phyloP scores from a whole-genome alignment of 2,329 filamentous ascomycete genomes.

The Tolypocladium nubicola region DNA sequence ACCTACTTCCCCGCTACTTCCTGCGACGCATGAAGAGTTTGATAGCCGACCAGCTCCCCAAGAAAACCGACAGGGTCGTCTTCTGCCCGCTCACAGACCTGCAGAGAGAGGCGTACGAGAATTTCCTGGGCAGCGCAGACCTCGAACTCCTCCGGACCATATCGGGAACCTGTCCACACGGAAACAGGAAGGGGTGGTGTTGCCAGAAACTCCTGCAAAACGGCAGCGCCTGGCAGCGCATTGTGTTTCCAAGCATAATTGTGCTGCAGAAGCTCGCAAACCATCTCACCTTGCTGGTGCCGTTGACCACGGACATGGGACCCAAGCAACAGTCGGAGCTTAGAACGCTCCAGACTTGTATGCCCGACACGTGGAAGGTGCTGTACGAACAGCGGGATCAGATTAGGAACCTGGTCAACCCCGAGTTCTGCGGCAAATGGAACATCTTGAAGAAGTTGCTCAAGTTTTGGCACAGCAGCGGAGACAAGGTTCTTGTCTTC shows the following conservation, averaged over 20 bases:
- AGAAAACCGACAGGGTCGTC: conserved; percentile 87
- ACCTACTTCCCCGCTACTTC: conserved; percentile 83
- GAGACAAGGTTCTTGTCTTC: conserved; percentile 93
- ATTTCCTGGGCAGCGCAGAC: conserved; percentile 59
- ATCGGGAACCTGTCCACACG: conserved; percentile 56
- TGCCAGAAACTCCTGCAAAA: conserved; percentile 52
- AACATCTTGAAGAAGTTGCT: conserved; percentile 78
- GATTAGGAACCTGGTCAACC: conserved; percentile 71
- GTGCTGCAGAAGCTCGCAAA: conserved; percentile 83
- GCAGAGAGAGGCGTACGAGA: conserved; percentile 75
- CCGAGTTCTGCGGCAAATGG: conserved; percentile 96
- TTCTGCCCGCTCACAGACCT: conserved; percentile 84
- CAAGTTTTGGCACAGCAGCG: conserved; percentile 78
- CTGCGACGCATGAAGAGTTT: conserved; percentile 85
- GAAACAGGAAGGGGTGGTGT: conserved; percentile 66
- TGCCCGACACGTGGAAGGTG: conserved; percentile 64
- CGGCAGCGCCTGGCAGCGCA: conserved; percentile 58
- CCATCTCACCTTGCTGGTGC: conserved; percentile 82
- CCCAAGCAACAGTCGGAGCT: conserved; percentile 75
- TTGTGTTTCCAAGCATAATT: conserved; percentile 77
- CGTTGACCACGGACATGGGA: conserved; percentile 46
- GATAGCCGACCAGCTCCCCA: conserved; percentile 85
- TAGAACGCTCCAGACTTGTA: conserved; percentile 59
- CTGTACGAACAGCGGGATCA: conserved; percentile 68
- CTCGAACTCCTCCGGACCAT: conserved; percentile 59